phyloP scores from a whole-genome alignment of 208 protist genomes.

The Trypanosoma cruzi region DNA sequence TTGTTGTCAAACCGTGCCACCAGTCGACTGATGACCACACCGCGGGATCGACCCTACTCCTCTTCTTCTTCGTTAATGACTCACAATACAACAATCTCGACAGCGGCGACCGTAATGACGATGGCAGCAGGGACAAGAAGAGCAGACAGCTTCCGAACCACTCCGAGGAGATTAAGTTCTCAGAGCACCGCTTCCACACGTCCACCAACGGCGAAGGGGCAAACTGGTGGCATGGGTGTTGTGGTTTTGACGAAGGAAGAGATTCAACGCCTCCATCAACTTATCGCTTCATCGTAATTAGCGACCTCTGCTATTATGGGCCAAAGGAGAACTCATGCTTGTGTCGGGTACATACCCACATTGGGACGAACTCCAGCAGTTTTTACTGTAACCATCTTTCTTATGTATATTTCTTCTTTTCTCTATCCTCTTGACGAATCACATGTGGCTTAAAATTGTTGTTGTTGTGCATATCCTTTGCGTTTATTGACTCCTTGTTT shows the following conservation, averaged over 20 bases:
- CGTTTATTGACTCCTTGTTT: too few relatives aligned
- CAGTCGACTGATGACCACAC: background rate
- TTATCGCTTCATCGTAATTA: conserved; percentile 8
- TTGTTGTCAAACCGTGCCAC: background rate
- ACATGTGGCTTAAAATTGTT: too few relatives aligned
- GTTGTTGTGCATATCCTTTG: too few relatives aligned
- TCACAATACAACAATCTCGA: background rate
- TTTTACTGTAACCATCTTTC: too few relatives aligned
- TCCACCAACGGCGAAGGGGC: background rate
- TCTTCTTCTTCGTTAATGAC: background rate
- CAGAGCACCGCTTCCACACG: background rate
- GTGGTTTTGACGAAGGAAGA: conserved; percentile 22
- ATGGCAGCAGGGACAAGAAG: background rate
- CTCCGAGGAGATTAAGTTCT: background rate
- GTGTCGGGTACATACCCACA: too few relatives aligned
- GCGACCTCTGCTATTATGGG: background rate
- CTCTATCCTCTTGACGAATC: too few relatives aligned
- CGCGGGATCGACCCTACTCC: background rate
- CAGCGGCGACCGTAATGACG: background rate
- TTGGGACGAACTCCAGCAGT: too few relatives aligned
- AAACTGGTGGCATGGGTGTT: background rate
- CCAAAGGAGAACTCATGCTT: too few relatives aligned
- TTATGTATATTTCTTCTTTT: too few relatives aligned
- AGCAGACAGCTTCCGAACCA: background rate
- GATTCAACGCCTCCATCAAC: conserved; percentile 18